Evolutionary conservation across 768 basidiomycete species (phyloP).

Genomic region (Boletus patriciae): DNA sequence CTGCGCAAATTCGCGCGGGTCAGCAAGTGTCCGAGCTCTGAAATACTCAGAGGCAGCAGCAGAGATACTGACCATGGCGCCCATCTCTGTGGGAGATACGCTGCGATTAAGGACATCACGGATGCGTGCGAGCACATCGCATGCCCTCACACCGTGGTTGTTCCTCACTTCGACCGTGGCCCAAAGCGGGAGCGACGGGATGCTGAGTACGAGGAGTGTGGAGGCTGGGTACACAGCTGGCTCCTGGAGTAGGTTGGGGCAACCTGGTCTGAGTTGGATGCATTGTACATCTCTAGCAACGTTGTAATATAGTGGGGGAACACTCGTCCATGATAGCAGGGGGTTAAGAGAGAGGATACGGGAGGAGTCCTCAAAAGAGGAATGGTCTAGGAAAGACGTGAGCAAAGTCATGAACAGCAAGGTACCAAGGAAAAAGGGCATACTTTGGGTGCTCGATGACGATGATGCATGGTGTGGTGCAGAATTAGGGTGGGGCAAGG

Average conservation of each 20-base stretch:
- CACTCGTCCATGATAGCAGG: slow-evolving; percentile 23
- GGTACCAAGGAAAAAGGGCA: neutral
- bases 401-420: neutral
- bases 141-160: slow-evolving; percentile 25
- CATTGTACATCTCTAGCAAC: slow-evolving; percentile 25
- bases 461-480: slow-evolving; percentile 15
- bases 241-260: slow-evolving; percentile 15
- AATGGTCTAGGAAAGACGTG: slow-evolving; percentile 11
- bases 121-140: slow-evolving; percentile 30
- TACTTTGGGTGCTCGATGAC: slow-evolving; percentile 22
- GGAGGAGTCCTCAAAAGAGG: slow-evolving; percentile 11
- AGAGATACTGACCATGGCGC: slow-evolving; percentile 22
- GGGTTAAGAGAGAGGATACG: slow-evolving; percentile 25
- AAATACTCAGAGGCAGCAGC: slow-evolving; percentile 31
- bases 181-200: slow-evolving; percentile 29
- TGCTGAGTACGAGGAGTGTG: slow-evolving; percentile 16
- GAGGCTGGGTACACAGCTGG: slow-evolving; percentile 26
- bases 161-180: slow-evolving; percentile 33
- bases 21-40: slow-evolving; percentile 28
- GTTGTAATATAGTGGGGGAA: slow-evolving; percentile 24
- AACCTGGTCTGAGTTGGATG: slow-evolving; percentile 23
- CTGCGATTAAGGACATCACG: slow-evolving; percentile 28
- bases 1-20: slow-evolving; percentile 38
- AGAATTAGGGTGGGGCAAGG: slow-evolving; percentile 34
- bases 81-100: slow-evolving; percentile 28